phyloP scores from a whole-genome alignment of 2,329 filamentous ascomycete genomes.

The Cladorrhinum sp. region DNA sequence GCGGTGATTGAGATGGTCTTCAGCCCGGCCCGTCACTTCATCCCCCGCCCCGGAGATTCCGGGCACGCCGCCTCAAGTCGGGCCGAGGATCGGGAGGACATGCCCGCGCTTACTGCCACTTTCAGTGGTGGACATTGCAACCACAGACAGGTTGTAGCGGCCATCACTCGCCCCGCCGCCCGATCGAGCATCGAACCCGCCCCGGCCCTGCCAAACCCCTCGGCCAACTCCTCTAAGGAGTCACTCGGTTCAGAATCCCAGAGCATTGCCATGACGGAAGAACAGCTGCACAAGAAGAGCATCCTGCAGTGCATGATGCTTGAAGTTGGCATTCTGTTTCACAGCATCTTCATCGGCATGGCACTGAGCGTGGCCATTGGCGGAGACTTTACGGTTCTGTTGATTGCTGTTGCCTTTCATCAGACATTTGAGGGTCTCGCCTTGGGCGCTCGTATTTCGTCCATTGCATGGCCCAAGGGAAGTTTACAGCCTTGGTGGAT shows the following conservation, averaged over 20 bases:
- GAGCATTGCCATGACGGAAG: conserved; percentile 37
- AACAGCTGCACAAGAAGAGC: conserved; percentile 62
- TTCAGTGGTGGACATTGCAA: conserved; percentile 18
- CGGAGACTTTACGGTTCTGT: conserved; percentile 74
- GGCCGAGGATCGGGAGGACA: neutral
- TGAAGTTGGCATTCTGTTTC: conserved; percentile 80
- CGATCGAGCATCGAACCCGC: conserved; percentile 12
- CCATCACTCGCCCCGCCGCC: conserved; percentile 16
- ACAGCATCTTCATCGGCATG: conserved; percentile 85
- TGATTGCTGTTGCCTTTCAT: conserved; percentile 79
- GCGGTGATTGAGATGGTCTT: conserved; percentile 65
- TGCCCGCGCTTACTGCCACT: neutral
- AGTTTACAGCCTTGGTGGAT: conserved; percentile 80
- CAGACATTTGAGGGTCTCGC: conserved; percentile 88
- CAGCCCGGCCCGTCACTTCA: conserved; percentile 36
- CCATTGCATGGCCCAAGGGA: conserved; percentile 70
- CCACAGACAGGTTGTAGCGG: conserved; percentile 16
- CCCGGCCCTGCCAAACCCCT: neutral
- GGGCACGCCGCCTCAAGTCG: neutral
- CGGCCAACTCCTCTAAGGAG: conserved; percentile 11
- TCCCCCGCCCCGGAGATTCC: conserved; percentile 8
- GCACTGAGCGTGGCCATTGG: conserved; percentile 77
- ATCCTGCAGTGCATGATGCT: conserved; percentile 75
- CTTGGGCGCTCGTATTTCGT: conserved; percentile 78
- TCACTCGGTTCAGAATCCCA: conserved; percentile 15